A percentile compares a stretch with the other conserved stretches of the same genome.
phyloP scores from a whole-genome alignment of 1,284 basidiomycete species.

The Naganishia liquefaciens region DNA sequence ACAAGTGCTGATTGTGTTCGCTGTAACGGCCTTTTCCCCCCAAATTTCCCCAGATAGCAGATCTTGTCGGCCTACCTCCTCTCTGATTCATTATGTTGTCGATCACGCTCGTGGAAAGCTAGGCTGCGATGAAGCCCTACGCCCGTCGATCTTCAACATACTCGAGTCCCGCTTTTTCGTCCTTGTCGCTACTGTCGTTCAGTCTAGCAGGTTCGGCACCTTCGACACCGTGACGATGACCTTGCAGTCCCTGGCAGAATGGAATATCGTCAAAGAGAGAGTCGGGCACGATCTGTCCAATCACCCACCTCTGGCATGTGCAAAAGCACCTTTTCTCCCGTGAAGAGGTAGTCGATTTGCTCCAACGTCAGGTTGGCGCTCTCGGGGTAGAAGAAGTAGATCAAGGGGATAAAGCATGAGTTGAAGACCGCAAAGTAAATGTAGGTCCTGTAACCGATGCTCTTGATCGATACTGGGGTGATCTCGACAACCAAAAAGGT shows the following conservation, averaged over 20 bases:
- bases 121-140: neutral
- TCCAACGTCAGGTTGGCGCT: conserved; percentile 43
- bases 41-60: neutral
- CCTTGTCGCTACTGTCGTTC: neutral
- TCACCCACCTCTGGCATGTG: conserved; percentile 2
- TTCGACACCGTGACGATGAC: conserved; percentile 12
- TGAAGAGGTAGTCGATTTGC: conserved; percentile 35
- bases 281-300: neutral
- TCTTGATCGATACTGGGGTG: conserved; percentile 46
- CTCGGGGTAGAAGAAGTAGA: conserved; percentile 47
- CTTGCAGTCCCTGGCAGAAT: neutral
- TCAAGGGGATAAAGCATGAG: conserved; percentile 42
- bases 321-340: conserved; percentile 26
- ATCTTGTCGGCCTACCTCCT: neutral
- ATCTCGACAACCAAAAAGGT: conserved; percentile 45
- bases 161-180: conserved; percentile 8
- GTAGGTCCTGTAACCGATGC: conserved; percentile 47
- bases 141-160: conserved; percentile 3
- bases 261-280: neutral
- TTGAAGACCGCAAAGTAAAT: conserved; percentile 46
- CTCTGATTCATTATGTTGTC: neutral
- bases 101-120: neutral
- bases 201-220: conserved; percentile 2
- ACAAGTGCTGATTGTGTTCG: neutral
- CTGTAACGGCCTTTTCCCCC: neutral